Conservation (phyloP, 495 filamentous ascomycete genomes). For the Xylaria intraflava region DNA sequence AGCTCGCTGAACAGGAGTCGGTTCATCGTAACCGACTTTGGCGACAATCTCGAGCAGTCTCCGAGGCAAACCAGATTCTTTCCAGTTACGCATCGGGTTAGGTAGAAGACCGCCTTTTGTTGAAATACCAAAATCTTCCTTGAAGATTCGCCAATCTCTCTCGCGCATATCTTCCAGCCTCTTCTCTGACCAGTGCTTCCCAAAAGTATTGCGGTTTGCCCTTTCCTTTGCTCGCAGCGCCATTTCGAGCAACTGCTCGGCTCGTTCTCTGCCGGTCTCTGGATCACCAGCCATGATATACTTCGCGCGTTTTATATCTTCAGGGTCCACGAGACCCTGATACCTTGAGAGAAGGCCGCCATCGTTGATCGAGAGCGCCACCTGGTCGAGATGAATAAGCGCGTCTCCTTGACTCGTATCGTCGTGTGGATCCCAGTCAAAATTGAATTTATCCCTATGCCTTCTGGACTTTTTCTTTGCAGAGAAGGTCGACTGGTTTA, state of each 20-base stretch:
- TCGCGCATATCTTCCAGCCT: constrained; percentile 92
- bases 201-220: constrained; percentile 63
- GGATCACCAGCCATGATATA: constrained; percentile 71
- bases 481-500: constrained; percentile 81
- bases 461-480: constrained; percentile 94
- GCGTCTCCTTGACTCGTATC: constrained; percentile 90
- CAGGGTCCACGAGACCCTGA: constrained; percentile 67
- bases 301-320: constrained; percentile 67
- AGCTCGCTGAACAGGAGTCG: constrained; percentile 85
- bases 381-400: constrained; percentile 70
- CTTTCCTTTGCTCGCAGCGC: constrained; percentile 53
- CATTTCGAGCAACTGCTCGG: constrained; percentile 80
- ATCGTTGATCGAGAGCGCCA: constrained; percentile 56
- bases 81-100: constrained; percentile 94
- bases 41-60: constrained; percentile 76
- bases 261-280: constrained; percentile 71
- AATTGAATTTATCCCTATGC: constrained; percentile 95
- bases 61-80: constrained; percentile 75
- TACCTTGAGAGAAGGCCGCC: constrained; percentile 78
- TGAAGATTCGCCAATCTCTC: constrained; percentile 98
- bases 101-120: constrained; percentile 87
- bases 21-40: constrained; percentile 86
- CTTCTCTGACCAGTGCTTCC: constrained; percentile 98
- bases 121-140: constrained; percentile 96
- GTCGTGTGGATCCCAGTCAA: constrained; percentile 96